Percentiles rank a stretch among this genome's conserved stretches.
These are phyloP conservation scores for Metarhizium sp. DNA, from an alignment of 2,329 filamentous ascomycete species.

Conservation along the genomic window DNA sequence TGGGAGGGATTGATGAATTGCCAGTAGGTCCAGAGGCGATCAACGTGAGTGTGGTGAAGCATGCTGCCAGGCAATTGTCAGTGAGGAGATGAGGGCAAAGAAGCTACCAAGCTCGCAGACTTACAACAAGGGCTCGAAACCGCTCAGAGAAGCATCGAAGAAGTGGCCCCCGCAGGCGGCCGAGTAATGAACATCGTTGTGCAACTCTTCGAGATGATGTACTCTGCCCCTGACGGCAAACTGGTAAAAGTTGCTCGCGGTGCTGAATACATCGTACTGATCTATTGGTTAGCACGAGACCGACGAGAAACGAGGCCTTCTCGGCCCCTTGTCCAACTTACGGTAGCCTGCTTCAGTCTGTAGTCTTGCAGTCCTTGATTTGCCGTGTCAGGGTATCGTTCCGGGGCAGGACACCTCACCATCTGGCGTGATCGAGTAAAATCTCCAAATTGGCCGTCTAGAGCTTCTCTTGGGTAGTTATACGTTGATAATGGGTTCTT, in stretches of 20 bases:
- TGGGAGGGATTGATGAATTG: slow-evolving; percentile 30
- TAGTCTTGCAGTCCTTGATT: slow-evolving; percentile 22
- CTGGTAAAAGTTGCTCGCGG: slow-evolving; percentile 23
- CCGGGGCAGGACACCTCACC: slow-evolving; percentile 27
- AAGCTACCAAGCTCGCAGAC: slow-evolving; percentile 5
- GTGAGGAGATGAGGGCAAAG: not conserved
- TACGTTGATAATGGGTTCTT: slow-evolving; percentile 45
- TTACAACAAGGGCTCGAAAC: slow-evolving; percentile 37
- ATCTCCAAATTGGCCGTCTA: slow-evolving; percentile 28
- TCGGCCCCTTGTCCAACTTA: slow-evolving; percentile 16
- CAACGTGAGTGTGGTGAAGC: slow-evolving; percentile 48
- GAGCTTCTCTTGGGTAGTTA: slow-evolving; percentile 32
- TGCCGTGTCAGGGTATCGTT: slow-evolving; percentile 29
- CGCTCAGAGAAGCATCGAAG: slow-evolving; percentile 27
- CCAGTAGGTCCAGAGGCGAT: slow-evolving; percentile 53
- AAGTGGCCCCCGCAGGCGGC: slow-evolving; percentile 32
- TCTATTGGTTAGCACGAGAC: slow-evolving; percentile 5
- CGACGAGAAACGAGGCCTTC: not conserved
- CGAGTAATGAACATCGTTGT: slow-evolving; percentile 33
- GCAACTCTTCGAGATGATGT: slow-evolving; percentile 34
- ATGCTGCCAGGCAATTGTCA: slow-evolving; percentile 16
- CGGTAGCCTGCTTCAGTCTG: slow-evolving; percentile 30
- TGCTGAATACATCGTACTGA: slow-evolving; percentile 32
- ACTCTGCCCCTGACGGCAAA: slow-evolving; percentile 27
- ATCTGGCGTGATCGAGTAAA: slow-evolving; percentile 21